phyloP scores from a whole-genome alignment of 768 basidiomycete species.

The Hemileccinum rubropunctum region DNA sequence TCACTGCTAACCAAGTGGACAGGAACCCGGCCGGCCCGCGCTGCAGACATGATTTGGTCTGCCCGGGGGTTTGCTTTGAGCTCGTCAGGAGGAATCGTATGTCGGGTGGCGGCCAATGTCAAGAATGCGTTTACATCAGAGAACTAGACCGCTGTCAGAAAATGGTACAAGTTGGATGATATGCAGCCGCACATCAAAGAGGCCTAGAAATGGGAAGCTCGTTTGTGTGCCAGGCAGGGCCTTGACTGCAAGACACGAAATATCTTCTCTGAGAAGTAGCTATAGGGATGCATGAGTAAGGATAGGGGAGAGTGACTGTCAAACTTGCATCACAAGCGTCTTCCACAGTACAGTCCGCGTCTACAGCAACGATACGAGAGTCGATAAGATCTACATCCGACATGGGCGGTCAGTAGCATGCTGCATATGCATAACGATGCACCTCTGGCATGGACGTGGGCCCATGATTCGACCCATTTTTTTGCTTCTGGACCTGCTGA shows the following conservation, averaged over 20 bases:
- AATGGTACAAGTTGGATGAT: background rate
- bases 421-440: slow-evolving; percentile 7
- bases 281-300: slow-evolving; percentile 24
- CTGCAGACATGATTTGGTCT: slow-evolving; percentile 70
- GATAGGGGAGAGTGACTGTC: background rate
- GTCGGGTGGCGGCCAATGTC: slow-evolving; percentile 76
- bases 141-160: slow-evolving; percentile 46
- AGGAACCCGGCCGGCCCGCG: slow-evolving; percentile 69
- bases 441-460: slow-evolving; percentile 57
- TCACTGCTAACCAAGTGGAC: slow-evolving; percentile 76
- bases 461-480: slow-evolving; percentile 62
- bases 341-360: slow-evolving; percentile 73
- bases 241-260: slow-evolving; percentile 64
- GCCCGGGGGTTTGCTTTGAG: slow-evolving; percentile 56
- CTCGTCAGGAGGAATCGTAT: slow-evolving; percentile 62
- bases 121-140: slow-evolving; percentile 88
- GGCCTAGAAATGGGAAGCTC: slow-evolving; percentile 43
- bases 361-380: slow-evolving; percentile 60
- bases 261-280: slow-evolving; percentile 62
- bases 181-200: slow-evolving; percentile 65
- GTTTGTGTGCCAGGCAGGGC: slow-evolving; percentile 22
- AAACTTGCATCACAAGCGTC: slow-evolving; percentile 73
- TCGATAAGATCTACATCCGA: slow-evolving; percentile 63
- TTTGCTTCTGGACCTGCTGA: slow-evolving; percentile 35
- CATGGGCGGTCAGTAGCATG: background rate